Evolutionary conservation across 1,139 yeast species (phyloP), one percentile per base, ranked within the genome.

Genomic region (Kazachstania sp.): DNA sequence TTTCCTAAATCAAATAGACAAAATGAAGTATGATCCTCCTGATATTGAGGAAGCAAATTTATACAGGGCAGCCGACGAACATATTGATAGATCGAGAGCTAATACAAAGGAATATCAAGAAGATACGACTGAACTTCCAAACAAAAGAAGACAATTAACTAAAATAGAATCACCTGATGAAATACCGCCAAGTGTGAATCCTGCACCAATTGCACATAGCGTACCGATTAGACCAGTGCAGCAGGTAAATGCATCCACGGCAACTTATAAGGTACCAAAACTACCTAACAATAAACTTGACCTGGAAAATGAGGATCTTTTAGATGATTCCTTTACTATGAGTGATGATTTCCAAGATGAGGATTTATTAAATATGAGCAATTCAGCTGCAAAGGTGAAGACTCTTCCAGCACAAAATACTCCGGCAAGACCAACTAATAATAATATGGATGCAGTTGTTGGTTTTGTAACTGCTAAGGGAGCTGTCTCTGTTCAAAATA

Each of bases 301-400:
- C 13, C 5, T 32, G 13, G 43, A 40, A 29, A 18, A 26, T 28
- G 66, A 69, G 18, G 75, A 73, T 37, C 73, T 75, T 48, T 70
- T 79, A 51, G 87, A 82, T 47, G 88, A 81, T 54, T 81, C 86
- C 2, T 75, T 81, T 52, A 68, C 75, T 48, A 81, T 81, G 56
- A 80, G 86, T 57, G 90, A 83, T 58, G 88, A 82, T 49, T 47
- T 68, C 12, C 65, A 59, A 50, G 67, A 63, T 39, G 67, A 63
- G 9, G 66, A 63, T 44, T 48, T 61, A 19, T 50, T 58, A 37
- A 55, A 56, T 47, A 56, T 54, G 47, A 57, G 56, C 26, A 39
- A 41, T 40, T 38, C 43, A 20, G 34, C 39, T 1, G 36, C 12
- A n/a, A 18, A 32, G 15, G 16, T 19, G 3, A 32, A 32, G 2